phyloP scores from a whole-genome alignment of 2,329 filamentous ascomycete species.

The Sarocladiaceae sp. region DNA sequence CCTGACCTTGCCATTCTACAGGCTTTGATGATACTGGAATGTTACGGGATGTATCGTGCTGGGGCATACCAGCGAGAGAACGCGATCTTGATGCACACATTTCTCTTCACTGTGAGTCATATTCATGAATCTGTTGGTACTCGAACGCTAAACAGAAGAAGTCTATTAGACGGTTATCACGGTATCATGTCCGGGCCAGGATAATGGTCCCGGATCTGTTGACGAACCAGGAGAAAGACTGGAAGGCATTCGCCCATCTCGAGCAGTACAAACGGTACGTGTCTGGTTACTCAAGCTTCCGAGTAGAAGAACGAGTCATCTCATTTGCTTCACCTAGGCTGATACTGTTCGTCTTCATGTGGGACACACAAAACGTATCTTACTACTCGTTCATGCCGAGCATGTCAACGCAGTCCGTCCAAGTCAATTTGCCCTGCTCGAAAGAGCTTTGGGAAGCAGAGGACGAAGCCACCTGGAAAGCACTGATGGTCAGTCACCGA shows the following conservation, averaged over 20 bases:
- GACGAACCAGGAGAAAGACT: slow-evolving; percentile 24
- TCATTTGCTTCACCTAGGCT: slow-evolving; percentile 29
- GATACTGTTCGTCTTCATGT: slow-evolving; percentile 59
- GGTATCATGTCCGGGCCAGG: not conserved
- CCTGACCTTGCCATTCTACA: slow-evolving; percentile 59
- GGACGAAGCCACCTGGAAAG: slow-evolving; percentile 38
- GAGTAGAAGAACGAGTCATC: too few species aligned
- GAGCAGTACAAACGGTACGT: slow-evolving; percentile 54
- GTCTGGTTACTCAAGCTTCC: not conserved
- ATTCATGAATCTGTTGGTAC: not conserved
- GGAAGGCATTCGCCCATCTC: slow-evolving; percentile 47
- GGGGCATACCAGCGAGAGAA: slow-evolving; percentile 61
- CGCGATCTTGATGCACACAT: slow-evolving; percentile 48
- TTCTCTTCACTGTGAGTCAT: slow-evolving; percentile 29
- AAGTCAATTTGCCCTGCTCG: slow-evolving; percentile 51
- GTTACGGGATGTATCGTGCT: slow-evolving; percentile 59
- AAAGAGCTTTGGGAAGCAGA: slow-evolving; percentile 54
- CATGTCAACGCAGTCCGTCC: slow-evolving; percentile 62
- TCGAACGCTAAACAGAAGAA: not conserved
- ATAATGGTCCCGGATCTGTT: not conserved
- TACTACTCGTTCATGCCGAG: slow-evolving; percentile 61
- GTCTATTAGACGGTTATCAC: not conserved
- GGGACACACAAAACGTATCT: slow-evolving; percentile 62
- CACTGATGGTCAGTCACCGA: not conserved
- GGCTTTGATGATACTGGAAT: slow-evolving; percentile 58